These are phyloP conservation scores for Mycena kentingensis DNA, from an alignment of 768 basidiomycete genomes.

Conservation along the genomic window DNA sequence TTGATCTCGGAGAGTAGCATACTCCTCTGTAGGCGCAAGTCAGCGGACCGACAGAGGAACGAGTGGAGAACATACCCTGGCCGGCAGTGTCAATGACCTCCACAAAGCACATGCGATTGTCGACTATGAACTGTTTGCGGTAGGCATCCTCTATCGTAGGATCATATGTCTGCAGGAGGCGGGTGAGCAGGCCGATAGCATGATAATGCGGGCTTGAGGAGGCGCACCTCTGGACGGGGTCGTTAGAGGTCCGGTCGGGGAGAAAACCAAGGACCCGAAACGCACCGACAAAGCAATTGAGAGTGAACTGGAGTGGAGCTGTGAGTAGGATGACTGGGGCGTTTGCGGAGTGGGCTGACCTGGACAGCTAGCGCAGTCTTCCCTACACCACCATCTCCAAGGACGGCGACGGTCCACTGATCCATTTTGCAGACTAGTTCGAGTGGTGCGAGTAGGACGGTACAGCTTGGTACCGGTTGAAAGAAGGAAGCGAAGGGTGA, in stretches of 20 bases:
- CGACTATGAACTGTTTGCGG: conserved; percentile 91
- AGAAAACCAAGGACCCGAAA: conserved; percentile 13
- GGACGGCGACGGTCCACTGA: conserved; percentile 93
- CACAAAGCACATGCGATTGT: conserved; percentile 93
- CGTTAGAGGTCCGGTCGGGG: conserved; percentile 13
- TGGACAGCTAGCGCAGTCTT: conserved; percentile 97
- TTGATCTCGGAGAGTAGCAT: conserved; percentile 93
- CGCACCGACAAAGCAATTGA: conserved; percentile 95
- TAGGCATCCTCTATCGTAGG: conserved; percentile 99
- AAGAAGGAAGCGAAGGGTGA: conserved; percentile 20
- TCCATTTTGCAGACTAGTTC: conserved; percentile 61
- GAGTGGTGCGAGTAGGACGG: conserved; percentile 5
- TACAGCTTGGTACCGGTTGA: conserved; percentile 12
- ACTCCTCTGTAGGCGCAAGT: conserved; percentile 73
- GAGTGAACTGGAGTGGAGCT: conserved; percentile 68
- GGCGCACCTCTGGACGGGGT: conserved; percentile 14
- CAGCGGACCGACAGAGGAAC: conserved; percentile 11
- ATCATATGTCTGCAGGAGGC: conserved; percentile 77
- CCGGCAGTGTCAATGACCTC: conserved; percentile 98
- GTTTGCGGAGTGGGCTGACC: conserved; percentile 47
- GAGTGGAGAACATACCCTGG: conserved; percentile 66
- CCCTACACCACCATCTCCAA: conserved; percentile 96
- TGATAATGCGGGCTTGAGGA: conserved; percentile 15
- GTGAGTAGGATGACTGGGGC: conserved; percentile 6
- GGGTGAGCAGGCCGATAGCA: conserved; percentile 21